Base-by-base conservation (phyloP, 768 basidiomycete genomes). In the Leccinellum luteum region DNA sequence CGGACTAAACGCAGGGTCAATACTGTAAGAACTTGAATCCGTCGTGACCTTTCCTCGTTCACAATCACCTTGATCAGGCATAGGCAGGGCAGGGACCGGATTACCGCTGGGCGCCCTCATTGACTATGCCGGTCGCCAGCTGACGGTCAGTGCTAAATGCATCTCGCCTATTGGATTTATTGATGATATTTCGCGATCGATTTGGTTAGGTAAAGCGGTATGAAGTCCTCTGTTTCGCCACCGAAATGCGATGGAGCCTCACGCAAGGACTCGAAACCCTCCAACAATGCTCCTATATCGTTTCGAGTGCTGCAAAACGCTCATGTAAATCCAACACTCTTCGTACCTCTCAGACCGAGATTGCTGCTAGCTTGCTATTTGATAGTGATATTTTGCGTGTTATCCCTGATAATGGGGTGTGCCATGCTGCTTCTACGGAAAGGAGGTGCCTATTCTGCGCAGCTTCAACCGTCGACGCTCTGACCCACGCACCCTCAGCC, bases 161-260 rank as follows among this genome's bases (percentile, higher is more conserved):
- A 8, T 38, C 5, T 51, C n/a, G 1, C 10, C 13, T 7, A 27
- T 27, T 25, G 25, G 7, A 47, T 47, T 47, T 34, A 19, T 41
- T 32, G 17, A 23, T 43, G 14, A 1, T 25, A 25, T 44, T n/a
- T 43, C 38, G 38, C 49, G 32, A 48, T 34, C 23, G 31, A 34
- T 14, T 51, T n/a, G 34, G 15, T 30, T 31, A 70, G 69, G 64
- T 66, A 21, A 66, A 63, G 30, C 61, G 47, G 2, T 70, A 72
- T 55, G 70, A 72, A 48, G 63, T 70, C 34, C 68, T 70, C 44
- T 72, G 68, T 48, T 72, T 69, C 19, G 70, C 70, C 1, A 53
- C 28, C 4, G 48, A 54, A 44, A 67, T 70, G 68, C 60, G 66
- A 54, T 70, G 69, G 70, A 54, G 21, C 4, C 48, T 70, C 12